These are phyloP conservation scores for Cyclotella cryptica DNA, from an alignment of 108 stramenopile species.

Conservation along the genomic window DNA sequence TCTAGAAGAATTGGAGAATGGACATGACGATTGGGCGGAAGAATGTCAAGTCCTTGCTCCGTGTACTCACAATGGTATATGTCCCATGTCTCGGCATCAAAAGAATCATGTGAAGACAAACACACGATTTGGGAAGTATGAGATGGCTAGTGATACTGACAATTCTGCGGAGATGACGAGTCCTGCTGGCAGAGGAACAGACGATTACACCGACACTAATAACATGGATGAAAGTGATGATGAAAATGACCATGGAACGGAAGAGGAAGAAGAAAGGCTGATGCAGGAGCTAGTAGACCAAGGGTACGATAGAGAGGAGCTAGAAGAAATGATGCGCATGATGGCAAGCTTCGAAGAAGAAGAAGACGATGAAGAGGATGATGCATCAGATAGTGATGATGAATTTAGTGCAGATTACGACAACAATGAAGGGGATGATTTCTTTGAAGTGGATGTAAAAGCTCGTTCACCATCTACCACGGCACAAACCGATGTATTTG, in stretches of 20 bases:
- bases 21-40: slow-evolving; percentile 35
- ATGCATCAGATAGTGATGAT: slow-evolving; percentile 24
- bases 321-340: slow-evolving; percentile 36
- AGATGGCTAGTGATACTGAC: neutral
- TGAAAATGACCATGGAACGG: slow-evolving; percentile 19
- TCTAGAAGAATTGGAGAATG: neutral
- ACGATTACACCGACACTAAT: neutral
- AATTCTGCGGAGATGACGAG: neutral
- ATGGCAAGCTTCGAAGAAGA: slow-evolving; percentile 38
- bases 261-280: slow-evolving; percentile 37
- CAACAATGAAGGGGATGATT: slow-evolving; percentile 16
- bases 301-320: slow-evolving; percentile 29
- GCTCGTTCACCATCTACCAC: slow-evolving; percentile 19
- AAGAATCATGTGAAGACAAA: slow-evolving; percentile 55
- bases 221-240: neutral
- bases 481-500: slow-evolving; percentile 67
- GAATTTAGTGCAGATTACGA: slow-evolving; percentile 43
- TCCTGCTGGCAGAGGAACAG: slow-evolving; percentile 24
- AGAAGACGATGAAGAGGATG: slow-evolving; percentile 45
- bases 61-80: slow-evolving; percentile 82
- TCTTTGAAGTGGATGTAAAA: neutral
- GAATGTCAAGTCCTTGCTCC: slow-evolving; percentile 86
- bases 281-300: slow-evolving; percentile 21
- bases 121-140: slow-evolving; percentile 52
- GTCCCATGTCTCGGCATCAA: slow-evolving; percentile 79